A percentile compares a stretch with the other conserved stretches of the same genome.
Conservation (phyloP, 257 asterid species). For the Salvia rosmarinus region DNA sequence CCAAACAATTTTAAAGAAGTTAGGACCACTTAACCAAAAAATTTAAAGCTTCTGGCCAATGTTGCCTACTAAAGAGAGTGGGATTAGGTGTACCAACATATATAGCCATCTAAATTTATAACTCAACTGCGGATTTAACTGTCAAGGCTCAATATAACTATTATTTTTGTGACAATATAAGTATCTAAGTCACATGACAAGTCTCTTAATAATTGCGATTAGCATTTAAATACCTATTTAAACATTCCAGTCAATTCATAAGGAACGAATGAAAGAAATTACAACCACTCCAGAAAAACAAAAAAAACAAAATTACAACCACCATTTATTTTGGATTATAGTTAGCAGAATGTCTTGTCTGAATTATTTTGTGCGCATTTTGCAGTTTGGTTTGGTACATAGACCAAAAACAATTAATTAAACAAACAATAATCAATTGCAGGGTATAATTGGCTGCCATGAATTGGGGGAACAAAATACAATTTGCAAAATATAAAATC, state of each 20-base stretch:
- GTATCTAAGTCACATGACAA: background rate
- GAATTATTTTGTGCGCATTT: background rate
- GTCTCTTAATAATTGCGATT: background rate
- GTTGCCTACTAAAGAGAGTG: no score
- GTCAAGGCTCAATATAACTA: background rate
- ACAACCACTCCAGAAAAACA: no score
- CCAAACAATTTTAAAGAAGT: no score
- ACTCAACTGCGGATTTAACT: background rate
- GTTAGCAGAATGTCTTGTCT: constrained; percentile 24
- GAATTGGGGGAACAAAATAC: constrained; percentile 23
- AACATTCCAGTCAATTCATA: background rate
- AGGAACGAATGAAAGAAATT: constrained; percentile 14
- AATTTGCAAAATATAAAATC: constrained; percentile 5
- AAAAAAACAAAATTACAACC: no score
- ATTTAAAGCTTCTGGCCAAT: no score
- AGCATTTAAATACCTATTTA: background rate
- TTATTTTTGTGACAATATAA: background rate
- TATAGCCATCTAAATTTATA: background rate
- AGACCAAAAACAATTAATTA: constrained; percentile 1
- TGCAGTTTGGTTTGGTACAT: constrained; percentile 14
- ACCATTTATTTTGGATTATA: constrained; percentile 1
- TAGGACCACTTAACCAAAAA: no score
- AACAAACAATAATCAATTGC: background rate
- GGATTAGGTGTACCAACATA: background rate
- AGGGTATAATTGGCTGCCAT: constrained; percentile 17